A percentile compares a stretch with the other conserved stretches of the same genome.
These are phyloP conservation scores for Pythium apleroticum DNA, from an alignment of 352 stramenopile species.

Conservation along the genomic window DNA sequence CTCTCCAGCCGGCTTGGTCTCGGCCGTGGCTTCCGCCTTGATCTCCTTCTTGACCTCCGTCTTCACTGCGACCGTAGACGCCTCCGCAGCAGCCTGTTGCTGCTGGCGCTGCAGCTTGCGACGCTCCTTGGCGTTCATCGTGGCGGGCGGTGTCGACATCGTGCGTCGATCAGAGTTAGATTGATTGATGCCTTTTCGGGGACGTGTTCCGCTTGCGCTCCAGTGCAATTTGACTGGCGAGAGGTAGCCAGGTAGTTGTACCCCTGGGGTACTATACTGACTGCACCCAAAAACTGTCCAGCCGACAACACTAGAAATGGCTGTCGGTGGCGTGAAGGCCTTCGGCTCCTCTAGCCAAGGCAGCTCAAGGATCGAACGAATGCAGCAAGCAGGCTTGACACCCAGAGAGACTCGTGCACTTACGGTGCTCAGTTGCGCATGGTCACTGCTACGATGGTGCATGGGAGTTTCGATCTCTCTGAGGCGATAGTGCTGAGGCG, in stretches of 20 bases:
- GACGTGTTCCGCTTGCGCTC: not conserved
- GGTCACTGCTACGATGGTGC: too few species aligned
- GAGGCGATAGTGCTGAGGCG: too few species aligned
- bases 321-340: too few species aligned
- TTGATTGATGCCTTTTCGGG: constrained; percentile 21
- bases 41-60: constrained; percentile 14
- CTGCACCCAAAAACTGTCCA: too few species aligned
- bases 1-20: not conserved
- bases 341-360: too few species aligned
- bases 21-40: constrained; percentile 5
- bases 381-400: too few species aligned
- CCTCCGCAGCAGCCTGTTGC: constrained; percentile 7
- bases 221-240: constrained; percentile 8
- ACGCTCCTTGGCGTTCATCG: constrained; percentile 74
- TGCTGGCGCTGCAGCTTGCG: constrained; percentile 25
- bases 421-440: too few species aligned
- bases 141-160: constrained; percentile 7
- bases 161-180: not conserved
- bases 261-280: constrained; percentile 2
- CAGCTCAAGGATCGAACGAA: too few species aligned
- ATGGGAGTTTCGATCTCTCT: too few species aligned
- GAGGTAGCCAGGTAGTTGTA: not conserved
- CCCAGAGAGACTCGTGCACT: too few species aligned
- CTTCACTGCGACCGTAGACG: not conserved
- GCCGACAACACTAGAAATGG: too few species aligned